A percentile compares a stretch with the other conserved stretches of the same genome.
Conservation (phyloP, 169 alveolate species). For the Plasmodium gonderi region DNA sequence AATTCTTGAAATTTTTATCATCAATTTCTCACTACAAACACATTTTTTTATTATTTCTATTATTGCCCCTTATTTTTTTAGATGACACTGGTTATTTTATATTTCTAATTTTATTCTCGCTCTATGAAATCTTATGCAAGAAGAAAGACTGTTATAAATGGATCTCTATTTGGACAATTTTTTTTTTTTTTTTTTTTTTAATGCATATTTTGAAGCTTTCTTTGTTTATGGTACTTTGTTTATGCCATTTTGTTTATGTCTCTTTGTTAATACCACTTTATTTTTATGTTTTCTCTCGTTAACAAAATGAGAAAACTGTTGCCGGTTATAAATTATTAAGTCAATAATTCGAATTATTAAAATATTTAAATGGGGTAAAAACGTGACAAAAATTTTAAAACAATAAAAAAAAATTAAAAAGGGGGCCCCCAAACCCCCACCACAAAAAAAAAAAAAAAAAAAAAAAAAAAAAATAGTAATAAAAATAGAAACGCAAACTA, state of each 20-base stretch:
- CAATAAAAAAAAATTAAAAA: too few relatives aligned
- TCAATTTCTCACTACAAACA: too few relatives aligned
- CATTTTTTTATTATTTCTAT: not conserved
- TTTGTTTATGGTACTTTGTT: not conserved
- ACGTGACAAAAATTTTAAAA: too few relatives aligned
- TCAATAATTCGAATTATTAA: not conserved
- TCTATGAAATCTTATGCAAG: not conserved
- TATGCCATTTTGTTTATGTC: too few relatives aligned
- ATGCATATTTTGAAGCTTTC: conserved; percentile 17
- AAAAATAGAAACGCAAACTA: not conserved
- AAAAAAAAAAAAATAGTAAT: not conserved
- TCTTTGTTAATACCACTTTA: not conserved
- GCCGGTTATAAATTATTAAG: conserved; percentile 6
- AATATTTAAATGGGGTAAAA: not conserved
- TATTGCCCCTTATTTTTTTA: not conserved
- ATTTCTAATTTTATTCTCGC: conserved; percentile 28
- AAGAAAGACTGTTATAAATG: not conserved
- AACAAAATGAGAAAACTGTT: conserved; percentile 1
- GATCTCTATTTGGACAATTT: not conserved
- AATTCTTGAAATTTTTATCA: too few relatives aligned
- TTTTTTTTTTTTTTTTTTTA: conserved; percentile 39
- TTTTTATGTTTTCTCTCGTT: conserved; percentile 6
- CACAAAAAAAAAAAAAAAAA: not conserved
- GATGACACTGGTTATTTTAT: conserved; percentile 75
- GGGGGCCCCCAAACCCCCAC: too few relatives aligned